Conservation (phyloP, 495 filamentous ascomycete species). For the Gamarada debralockiae region DNA sequence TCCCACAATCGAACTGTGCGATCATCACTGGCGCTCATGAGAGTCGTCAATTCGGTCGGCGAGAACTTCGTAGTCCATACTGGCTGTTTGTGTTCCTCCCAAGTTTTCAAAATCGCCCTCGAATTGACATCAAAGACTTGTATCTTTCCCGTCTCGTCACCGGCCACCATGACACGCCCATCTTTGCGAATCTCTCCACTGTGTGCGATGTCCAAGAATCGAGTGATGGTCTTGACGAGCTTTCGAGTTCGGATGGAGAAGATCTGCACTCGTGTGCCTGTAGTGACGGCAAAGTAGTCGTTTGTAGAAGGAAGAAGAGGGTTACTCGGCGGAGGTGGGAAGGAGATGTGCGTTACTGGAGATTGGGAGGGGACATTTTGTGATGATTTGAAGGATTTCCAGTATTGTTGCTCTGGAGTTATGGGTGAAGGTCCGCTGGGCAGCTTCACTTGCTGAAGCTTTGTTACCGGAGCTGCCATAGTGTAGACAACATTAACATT, state of each 20-base stretch:
- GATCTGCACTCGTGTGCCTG: slow-evolving; percentile 86
- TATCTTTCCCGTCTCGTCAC: slow-evolving; percentile 83
- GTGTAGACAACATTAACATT: slow-evolving; percentile 18
- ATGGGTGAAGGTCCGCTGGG: slow-evolving; percentile 65
- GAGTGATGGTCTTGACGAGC: slow-evolving; percentile 82
- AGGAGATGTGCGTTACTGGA: slow-evolving; percentile 84
- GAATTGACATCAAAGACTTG: slow-evolving; percentile 92
- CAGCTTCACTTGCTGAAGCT: slow-evolving; percentile 79
- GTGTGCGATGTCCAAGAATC: slow-evolving; percentile 86
- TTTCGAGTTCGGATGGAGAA: slow-evolving; percentile 87
- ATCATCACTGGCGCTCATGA: slow-evolving; percentile 87
- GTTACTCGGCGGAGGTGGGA: slow-evolving; percentile 52
- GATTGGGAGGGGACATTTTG: slow-evolving; percentile 82
- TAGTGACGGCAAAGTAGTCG: slow-evolving; percentile 89
- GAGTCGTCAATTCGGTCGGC: slow-evolving; percentile 74
- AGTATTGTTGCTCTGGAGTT: slow-evolving; percentile 92
- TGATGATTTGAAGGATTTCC: slow-evolving; percentile 87
- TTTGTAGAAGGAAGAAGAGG: slow-evolving; percentile 37
- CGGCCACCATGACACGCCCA: slow-evolving; percentile 82
- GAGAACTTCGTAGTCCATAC: slow-evolving; percentile 90
- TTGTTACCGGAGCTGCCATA: slow-evolving; percentile 88
- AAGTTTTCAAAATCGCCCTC: slow-evolving; percentile 91
- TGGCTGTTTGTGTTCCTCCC: slow-evolving; percentile 92
- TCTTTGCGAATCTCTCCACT: slow-evolving; percentile 83
- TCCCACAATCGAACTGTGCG: slow-evolving; percentile 92